phyloP scores from a whole-genome alignment of 2,329 filamentous ascomycete genomes.

The Colletotrichum sp. region DNA sequence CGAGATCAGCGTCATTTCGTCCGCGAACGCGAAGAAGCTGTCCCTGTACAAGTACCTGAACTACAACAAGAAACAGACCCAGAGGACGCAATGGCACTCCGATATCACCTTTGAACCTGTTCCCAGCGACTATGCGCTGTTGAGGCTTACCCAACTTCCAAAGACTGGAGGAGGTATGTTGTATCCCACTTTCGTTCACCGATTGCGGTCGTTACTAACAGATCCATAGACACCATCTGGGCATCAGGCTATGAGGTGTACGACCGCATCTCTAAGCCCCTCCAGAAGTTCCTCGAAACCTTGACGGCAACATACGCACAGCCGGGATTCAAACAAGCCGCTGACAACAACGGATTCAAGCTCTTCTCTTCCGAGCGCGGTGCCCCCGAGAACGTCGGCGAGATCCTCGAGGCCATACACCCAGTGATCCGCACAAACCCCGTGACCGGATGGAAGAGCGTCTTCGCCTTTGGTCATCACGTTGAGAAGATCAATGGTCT shows the following conservation, averaged over 20 bases:
- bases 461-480: constrained; percentile 58
- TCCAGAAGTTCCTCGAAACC: constrained; percentile 62
- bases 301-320: constrained; percentile 61
- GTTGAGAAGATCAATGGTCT: constrained; percentile 56
- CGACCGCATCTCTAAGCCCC: constrained; percentile 62
- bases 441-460: constrained; percentile 61
- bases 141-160: constrained; percentile 59
- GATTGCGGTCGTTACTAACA: not conserved
- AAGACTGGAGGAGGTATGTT: constrained; percentile 55
- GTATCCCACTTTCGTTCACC: fast-evolving
- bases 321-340: constrained; percentile 54
- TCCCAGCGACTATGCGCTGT: constrained; percentile 66
- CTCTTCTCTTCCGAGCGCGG: constrained; percentile 52
- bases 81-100: constrained; percentile 59
- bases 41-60: constrained; percentile 42
- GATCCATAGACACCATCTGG: constrained; percentile 62
- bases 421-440: constrained; percentile 63
- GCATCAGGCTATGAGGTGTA: constrained; percentile 61
- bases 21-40: constrained; percentile 56
- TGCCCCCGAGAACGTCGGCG: constrained; percentile 54
- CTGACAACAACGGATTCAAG: constrained; percentile 46
- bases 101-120: constrained; percentile 71
- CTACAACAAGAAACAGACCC: constrained; percentile 48
- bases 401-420: constrained; percentile 52
- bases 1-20: constrained; percentile 69